phyloP scores from a whole-genome alignment of 129 eudicot species.

The Flaveria sonorensis region DNA sequence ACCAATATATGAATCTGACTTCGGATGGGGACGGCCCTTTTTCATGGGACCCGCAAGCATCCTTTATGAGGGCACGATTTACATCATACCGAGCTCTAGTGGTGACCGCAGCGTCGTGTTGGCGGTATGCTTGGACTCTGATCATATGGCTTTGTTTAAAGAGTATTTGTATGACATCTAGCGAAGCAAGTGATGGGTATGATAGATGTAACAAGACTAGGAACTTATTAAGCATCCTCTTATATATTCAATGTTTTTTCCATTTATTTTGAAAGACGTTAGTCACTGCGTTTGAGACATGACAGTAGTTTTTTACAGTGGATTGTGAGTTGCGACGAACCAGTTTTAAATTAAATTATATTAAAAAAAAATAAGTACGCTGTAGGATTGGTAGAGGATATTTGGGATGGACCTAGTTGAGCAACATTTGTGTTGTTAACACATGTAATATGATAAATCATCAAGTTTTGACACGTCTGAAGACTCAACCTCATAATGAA shows the following conservation, averaged over 20 bases:
- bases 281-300: no score
- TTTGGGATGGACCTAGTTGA: not conserved
- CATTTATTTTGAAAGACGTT: not conserved
- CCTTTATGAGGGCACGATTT: slow-evolving; percentile 52
- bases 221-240: not conserved
- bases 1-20: slow-evolving; percentile 57
- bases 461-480: no score
- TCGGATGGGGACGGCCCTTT: slow-evolving; percentile 74
- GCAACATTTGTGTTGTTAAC: no score
- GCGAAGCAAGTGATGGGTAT: not conserved
- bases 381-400: no score
- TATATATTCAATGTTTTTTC: not conserved
- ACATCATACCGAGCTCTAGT: slow-evolving; percentile 41
- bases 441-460: no score
- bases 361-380: no score
- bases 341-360: no score
- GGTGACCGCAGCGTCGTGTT: slow-evolving; percentile 48
- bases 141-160: slow-evolving; percentile 40
- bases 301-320: not conserved
- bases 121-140: slow-evolving; percentile 48
- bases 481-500: no score
- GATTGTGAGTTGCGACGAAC: no score
- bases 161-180: slow-evolving; percentile 46
- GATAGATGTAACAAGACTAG: not conserved
- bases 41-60: slow-evolving; percentile 58